These are phyloP conservation scores for Plasmodium falciparum DNA, from an alignment of 169 alveolate genomes.

Conservation along the genomic window DNA sequence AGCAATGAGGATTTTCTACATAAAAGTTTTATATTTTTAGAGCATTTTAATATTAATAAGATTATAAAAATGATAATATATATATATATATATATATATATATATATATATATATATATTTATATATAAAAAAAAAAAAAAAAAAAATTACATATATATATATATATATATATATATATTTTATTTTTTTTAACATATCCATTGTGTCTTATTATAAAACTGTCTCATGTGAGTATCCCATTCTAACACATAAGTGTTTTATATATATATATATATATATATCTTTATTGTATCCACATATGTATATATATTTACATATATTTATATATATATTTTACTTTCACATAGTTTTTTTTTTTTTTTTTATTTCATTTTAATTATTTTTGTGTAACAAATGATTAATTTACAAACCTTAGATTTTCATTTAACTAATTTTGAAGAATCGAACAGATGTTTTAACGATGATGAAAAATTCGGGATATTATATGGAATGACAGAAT, in stretches of 20 bases:
- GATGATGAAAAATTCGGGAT: slow-evolving; percentile 61
- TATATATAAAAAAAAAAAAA: background rate
- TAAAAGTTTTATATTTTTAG: no score
- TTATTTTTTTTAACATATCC: no score
- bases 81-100: slow-evolving; percentile 2
- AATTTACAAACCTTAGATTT: slow-evolving; percentile 38
- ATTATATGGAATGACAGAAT: slow-evolving; percentile 47
- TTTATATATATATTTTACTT: no score
- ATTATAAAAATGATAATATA: background rate
- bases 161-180: background rate
- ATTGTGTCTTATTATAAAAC: no score
- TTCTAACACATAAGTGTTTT: no score
- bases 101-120: no score
- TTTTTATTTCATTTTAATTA: no score
- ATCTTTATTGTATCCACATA: background rate
- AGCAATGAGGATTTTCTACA: background rate
- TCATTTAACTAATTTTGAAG: slow-evolving; percentile 37
- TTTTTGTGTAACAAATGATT: slow-evolving; percentile 24
- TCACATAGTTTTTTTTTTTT: no score
- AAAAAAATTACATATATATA: background rate
- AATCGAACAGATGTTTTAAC: slow-evolving; percentile 66
- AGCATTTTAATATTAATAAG: background rate
- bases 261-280: background rate
- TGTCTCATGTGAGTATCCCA: no score
- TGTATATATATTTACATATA: background rate